Conservation (phyloP, 169 alveolate species). For the Plasmodium fragile region DNA sequence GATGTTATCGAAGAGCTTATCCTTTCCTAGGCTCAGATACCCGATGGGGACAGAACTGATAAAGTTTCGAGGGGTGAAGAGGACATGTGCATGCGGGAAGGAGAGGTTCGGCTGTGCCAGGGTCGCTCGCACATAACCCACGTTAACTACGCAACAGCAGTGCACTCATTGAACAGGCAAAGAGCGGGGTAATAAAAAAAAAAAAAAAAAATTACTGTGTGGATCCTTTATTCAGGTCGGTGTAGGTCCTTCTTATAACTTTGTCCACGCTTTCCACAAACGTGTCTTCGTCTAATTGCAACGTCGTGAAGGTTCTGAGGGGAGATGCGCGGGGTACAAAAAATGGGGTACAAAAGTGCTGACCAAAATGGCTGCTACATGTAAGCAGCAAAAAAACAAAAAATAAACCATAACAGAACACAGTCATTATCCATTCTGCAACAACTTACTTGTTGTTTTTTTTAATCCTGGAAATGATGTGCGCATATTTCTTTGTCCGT, state of each 20-base stretch:
- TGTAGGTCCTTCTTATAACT: conserved; percentile 21
- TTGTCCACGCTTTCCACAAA: conserved; percentile 44
- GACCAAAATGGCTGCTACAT: too few species aligned
- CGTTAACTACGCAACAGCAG: background rate
- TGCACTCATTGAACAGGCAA: background rate
- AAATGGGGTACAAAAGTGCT: background rate
- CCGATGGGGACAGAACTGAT: conserved; percentile 75
- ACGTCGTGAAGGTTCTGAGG: conserved; percentile 56
- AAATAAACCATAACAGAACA: background rate
- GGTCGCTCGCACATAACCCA: background rate
- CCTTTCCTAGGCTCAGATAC: conserved; percentile 51
- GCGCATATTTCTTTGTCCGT: conserved; percentile 37
- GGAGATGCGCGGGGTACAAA: background rate
- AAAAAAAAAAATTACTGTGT: conserved; percentile 29
- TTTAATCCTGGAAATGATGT: conserved; percentile 53
- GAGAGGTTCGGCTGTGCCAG: background rate
- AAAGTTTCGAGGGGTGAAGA: background rate
- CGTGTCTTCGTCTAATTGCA: conserved; percentile 34
- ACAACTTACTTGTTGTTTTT: conserved; percentile 45
- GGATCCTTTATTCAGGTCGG: conserved; percentile 62
- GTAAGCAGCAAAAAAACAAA: background rate
- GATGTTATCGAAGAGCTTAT: conserved; percentile 61
- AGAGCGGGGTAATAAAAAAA: background rate
- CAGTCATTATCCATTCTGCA: background rate
- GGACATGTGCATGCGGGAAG: background rate